Evolutionary conservation across 768 basidiomycete species (phyloP).

Genomic region (Leccinum uliginosum): DNA sequence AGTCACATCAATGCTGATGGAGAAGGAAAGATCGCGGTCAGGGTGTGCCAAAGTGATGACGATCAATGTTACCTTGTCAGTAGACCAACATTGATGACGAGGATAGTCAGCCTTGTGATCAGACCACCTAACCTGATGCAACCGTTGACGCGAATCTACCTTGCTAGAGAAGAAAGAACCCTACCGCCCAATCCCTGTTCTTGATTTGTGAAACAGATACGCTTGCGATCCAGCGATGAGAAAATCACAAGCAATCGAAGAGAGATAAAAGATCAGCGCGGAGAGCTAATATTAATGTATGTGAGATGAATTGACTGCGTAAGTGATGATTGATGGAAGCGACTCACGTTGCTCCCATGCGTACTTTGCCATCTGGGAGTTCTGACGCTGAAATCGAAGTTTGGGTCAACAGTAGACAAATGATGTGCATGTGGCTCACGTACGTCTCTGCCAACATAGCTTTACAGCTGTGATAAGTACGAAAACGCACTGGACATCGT

Average conservation of each 20-base stretch:
- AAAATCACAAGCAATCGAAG: slow-evolving; percentile 32
- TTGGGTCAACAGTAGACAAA: neutral
- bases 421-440: neutral
- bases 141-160: neutral
- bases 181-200: slow-evolving; percentile 27
- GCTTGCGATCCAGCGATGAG: slow-evolving; percentile 33
- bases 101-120: slow-evolving; percentile 30
- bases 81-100: slow-evolving; percentile 34
- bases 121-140: slow-evolving; percentile 28
- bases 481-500: neutral
- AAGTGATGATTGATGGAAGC: neutral
- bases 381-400: slow-evolving; percentile 13
- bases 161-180: neutral
- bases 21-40: neutral
- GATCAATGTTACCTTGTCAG: slow-evolving; percentile 28
- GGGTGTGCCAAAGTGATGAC: neutral
- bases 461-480: slow-evolving; percentile 9
- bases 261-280: slow-evolving; percentile 30
- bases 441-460: slow-evolving; percentile 34
- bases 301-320: neutral
- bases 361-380: slow-evolving; percentile 33
- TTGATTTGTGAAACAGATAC: slow-evolving; percentile 31
- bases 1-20: slow-evolving; percentile 27
- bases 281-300: slow-evolving; percentile 21
- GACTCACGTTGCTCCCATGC: slow-evolving; percentile 29